These are phyloP conservation scores for Fusarium fracticaudum DNA, from an alignment of 2,329 filamentous ascomycete species.

Conservation along the genomic window DNA sequence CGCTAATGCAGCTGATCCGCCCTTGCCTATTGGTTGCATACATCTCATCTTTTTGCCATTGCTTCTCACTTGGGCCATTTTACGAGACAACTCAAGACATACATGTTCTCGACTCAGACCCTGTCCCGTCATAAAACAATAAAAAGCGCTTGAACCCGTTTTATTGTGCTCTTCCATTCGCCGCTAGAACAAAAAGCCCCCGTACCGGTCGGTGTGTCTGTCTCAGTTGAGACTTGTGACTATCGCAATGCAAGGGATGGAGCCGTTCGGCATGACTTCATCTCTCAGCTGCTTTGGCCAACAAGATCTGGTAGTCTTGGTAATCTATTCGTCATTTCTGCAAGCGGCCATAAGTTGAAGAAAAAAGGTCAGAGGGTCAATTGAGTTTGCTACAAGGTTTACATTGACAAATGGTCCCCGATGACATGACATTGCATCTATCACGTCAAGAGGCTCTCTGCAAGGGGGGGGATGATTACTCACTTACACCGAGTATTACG, in stretches of 20 bases:
- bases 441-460: slow-evolving; percentile 9
- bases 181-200: slow-evolving; percentile 16
- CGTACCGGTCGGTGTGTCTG: slow-evolving; percentile 18
- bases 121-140: neutral
- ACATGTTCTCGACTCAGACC: neutral
- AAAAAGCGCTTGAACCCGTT: neutral
- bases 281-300: neutral
- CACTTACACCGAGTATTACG: neutral
- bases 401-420: neutral
- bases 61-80: neutral
- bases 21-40: neutral
- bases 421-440: neutral
- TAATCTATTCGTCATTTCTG: neutral
- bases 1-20: neutral
- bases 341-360: no score
- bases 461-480: neutral
- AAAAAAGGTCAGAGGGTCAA: neutral
- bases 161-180: neutral
- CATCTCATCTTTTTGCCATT: neutral
- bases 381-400: neutral
- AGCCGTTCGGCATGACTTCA: neutral
- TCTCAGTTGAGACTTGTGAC: slow-evolving; percentile 12
- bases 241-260: slow-evolving; percentile 29
- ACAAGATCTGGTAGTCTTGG: neutral
- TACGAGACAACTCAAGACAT: neutral